Evolutionary conservation across 352 stramenopile genomes (phyloP).

Genomic region (Pythium chondricola): DNA sequence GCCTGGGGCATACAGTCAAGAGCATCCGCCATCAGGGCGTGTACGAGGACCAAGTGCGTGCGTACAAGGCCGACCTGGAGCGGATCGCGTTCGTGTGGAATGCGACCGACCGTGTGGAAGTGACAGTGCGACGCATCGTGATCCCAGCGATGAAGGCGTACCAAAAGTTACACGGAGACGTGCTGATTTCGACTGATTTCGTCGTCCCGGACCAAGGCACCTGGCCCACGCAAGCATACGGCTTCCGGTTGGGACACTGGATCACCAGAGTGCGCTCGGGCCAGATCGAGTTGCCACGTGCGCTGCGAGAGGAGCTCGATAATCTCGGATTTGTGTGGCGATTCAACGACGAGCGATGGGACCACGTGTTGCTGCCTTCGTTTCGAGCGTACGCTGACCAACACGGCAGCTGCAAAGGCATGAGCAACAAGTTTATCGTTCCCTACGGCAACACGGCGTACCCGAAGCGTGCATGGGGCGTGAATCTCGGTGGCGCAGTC

Average conservation of each 20-base stretch:
- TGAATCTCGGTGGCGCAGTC: conserved; percentile 66
- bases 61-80: conserved; percentile 66
- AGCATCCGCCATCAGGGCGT: conserved; percentile 83
- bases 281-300: conserved; percentile 30
- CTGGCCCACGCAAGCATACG: conserved; percentile 47
- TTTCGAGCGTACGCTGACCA: conserved; percentile 53
- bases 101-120: conserved; percentile 50
- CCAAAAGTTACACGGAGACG: conserved; percentile 31
- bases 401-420: conserved; percentile 53
- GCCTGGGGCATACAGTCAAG: conserved; percentile 88
- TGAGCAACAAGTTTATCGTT: conserved; percentile 74
- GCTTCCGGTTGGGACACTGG: conserved; percentile 69
- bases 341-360: conserved; percentile 67
- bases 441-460: conserved; percentile 42
- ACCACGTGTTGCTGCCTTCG: conserved; percentile 53
- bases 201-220: conserved; percentile 46
- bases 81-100: conserved; percentile 92
- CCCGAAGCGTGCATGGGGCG: conserved; percentile 47
- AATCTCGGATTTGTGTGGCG: conserved; percentile 62
- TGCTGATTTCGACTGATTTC: conserved; percentile 63
- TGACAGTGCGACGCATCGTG: conserved; percentile 44
- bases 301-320: conserved; percentile 48
- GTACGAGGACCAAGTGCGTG: conserved; percentile 74
- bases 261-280: conserved; percentile 56
- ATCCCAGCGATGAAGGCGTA: conserved; percentile 55